Base-by-base conservation (phyloP, 768 basidiomycete species). In the Pisolithus microcarpus region DNA sequence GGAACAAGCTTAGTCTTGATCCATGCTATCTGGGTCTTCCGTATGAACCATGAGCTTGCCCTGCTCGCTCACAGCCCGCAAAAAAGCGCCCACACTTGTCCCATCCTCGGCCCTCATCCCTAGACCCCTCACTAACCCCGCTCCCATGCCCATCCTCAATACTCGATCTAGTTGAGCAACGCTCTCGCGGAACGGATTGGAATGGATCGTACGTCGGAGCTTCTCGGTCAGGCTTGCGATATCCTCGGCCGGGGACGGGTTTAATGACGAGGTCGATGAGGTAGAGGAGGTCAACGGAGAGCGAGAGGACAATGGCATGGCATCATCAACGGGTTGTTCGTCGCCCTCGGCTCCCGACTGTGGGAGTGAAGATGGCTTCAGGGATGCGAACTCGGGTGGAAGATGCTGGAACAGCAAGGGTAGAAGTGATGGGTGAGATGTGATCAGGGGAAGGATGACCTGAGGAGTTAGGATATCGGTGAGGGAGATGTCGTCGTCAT, bases 101-200 rank as follows among this genome's bases (percentile, higher is more conserved):
- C 91, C 92, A 7, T 92, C 92, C 58, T 85, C 86, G 60, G 87
- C 89, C 0, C 90, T 88, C 36, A 96, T 70, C 2, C 91, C 92
- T 7, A 96, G 72, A 23, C 82, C 78, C 31, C 82, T 72, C 51
- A 95, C 89, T 18, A 94, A 73, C 1, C 76, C 80, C 6, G 82
- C 84, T 2, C 93, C 70, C 46, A 91, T 67, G 7, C 92, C 92
- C 0, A 87, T 92, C 46, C 84, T 73, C 49, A 96, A 72, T 6
- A 91, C 92, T 61, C 86, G 83, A 62, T 96, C 92, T 43, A 96
- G 78, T 62, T 79, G 87, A 3, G 79, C 72, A 18, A 93, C 87
- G 1, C 88, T 85, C 5, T 80, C 71, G 53, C 86, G 84, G 70
- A 94, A 92, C 58, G 88, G 91, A 0, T 89, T 85, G 1, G 87